phyloP scores from a whole-genome alignment of 305 asterid genomes.

The Plantago lanceolata region DNA sequence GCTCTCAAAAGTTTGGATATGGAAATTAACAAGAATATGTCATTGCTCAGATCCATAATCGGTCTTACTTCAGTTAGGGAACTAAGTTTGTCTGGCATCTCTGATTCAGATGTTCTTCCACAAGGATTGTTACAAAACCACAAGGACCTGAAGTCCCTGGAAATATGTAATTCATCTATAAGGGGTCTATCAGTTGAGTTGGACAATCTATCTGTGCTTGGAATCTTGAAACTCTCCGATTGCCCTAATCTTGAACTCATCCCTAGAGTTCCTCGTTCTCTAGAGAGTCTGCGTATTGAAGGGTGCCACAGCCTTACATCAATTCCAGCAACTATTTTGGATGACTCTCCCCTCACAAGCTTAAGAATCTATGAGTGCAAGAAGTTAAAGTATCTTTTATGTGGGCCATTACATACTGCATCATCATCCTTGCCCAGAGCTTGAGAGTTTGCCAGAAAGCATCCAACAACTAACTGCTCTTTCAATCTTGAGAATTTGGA shows the following conservation, averaged over 20 bases:
- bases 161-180: background rate
- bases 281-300: background rate
- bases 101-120: constrained; percentile 15
- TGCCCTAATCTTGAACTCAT: constrained; percentile 9
- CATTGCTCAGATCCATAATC: constrained; percentile 12
- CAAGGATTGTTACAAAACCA: constrained; percentile 24
- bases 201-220: constrained; percentile 21
- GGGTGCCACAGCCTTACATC: background rate
- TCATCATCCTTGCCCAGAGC: constrained; percentile 3
- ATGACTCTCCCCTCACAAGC: constrained; percentile 2
- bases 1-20: too few relatives aligned
- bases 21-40: too few relatives aligned
- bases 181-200: constrained; percentile 17
- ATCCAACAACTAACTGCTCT: constrained; percentile 15
- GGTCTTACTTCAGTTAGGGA: constrained; percentile 23
- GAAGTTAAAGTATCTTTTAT: constrained; percentile 18
- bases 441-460: constrained; percentile 10
- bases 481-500: background rate
- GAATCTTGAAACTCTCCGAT: background rate
- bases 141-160: background rate
- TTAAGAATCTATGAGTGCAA: background rate
- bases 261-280: background rate
- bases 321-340: constrained; percentile 18
- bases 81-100: background rate
- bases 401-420: constrained; percentile 7